These are phyloP conservation scores for Astrothelium subdiscretum DNA, from an alignment of 495 filamentous ascomycete species.

Conservation along the genomic window DNA sequence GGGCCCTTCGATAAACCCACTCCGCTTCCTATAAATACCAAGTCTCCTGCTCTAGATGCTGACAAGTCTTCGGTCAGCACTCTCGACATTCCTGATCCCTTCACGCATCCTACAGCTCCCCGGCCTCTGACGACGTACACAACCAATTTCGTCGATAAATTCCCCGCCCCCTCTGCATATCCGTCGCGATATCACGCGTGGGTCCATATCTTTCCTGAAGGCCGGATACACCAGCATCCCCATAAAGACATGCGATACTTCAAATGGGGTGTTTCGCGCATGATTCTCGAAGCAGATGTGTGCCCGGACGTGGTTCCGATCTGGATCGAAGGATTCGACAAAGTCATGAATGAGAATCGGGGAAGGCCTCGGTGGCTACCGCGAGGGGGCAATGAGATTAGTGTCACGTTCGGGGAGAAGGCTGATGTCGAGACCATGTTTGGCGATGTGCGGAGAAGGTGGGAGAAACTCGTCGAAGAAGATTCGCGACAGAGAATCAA, in stretches of 20 bases:
- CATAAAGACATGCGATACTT: slow-evolving; percentile 80
- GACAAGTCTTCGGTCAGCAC: slow-evolving; percentile 10
- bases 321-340: slow-evolving; percentile 79
- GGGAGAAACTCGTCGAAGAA: slow-evolving; percentile 47
- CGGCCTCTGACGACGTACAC: slow-evolving; percentile 56
- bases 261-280: slow-evolving; percentile 85
- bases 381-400: slow-evolving; percentile 55
- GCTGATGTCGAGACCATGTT: slow-evolving; percentile 49
- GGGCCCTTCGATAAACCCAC: slow-evolving; percentile 34
- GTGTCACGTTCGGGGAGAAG: slow-evolving; percentile 60
- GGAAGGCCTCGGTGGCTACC: slow-evolving; percentile 73
- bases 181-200: slow-evolving; percentile 49
- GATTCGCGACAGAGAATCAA: slow-evolving; percentile 7
- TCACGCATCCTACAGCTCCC: slow-evolving; percentile 40
- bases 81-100: slow-evolving; percentile 21
- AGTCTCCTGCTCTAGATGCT: slow-evolving; percentile 6
- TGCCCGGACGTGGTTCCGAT: slow-evolving; percentile 82
- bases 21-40: slow-evolving; percentile 6
- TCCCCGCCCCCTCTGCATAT: slow-evolving; percentile 46
- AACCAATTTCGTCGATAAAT: slow-evolving; percentile 45
- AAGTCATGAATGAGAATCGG: slow-evolving; percentile 73
- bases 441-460: slow-evolving; percentile 56
- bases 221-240: slow-evolving; percentile 79
- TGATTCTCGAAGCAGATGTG: slow-evolving; percentile 78
- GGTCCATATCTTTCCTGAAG: slow-evolving; percentile 95